Evolutionary conservation across 176 grass and related monocot genomes (phyloP).

Genomic region (Ensete ventricosum): DNA sequence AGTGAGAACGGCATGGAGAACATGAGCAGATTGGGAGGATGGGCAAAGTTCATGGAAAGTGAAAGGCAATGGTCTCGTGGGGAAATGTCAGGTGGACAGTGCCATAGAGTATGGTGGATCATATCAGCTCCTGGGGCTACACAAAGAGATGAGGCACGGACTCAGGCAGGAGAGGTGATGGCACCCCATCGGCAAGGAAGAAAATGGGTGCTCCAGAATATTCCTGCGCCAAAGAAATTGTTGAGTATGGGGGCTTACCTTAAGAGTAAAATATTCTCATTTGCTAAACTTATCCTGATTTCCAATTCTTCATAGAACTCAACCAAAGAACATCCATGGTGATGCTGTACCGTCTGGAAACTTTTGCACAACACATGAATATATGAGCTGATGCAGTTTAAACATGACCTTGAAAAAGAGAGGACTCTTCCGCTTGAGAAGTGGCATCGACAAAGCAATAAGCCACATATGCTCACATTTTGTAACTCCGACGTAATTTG

Average conservation of each 20-base stretch:
- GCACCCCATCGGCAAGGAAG: conserved; percentile 85
- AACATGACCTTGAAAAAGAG: not conserved
- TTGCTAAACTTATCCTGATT: conserved; percentile 50
- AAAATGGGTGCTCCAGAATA: conserved; percentile 58
- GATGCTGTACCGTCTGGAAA: not conserved
- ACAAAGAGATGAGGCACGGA: conserved; percentile 56
- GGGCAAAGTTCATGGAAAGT: conserved; percentile 72
- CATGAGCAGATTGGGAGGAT: conserved; percentile 32
- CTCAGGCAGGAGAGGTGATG: conserved; percentile 74
- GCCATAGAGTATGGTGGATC: conserved; percentile 46
- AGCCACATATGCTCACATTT: not conserved
- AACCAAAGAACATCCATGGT: conserved; percentile 6
- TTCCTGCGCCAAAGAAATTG: conserved; percentile 99
- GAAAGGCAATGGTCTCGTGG: conserved; percentile 64
- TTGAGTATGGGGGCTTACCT: conserved; percentile 51
- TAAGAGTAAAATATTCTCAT: conserved; percentile 46
- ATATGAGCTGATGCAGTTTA: not conserved
- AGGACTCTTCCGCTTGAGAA: not conserved
- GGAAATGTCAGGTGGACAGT: conserved; percentile 64
- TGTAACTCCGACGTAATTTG: not conserved
- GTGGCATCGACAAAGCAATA: not conserved
- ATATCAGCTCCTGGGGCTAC: conserved; percentile 61
- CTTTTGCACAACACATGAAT: not conserved
- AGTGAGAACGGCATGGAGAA: conserved; percentile 63
- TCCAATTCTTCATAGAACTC: conserved; percentile 38